Percentiles rank a stretch among this genome's conserved stretches.
Conservation (phyloP, 441 rosid species). For the Capsella rubella region DNA sequence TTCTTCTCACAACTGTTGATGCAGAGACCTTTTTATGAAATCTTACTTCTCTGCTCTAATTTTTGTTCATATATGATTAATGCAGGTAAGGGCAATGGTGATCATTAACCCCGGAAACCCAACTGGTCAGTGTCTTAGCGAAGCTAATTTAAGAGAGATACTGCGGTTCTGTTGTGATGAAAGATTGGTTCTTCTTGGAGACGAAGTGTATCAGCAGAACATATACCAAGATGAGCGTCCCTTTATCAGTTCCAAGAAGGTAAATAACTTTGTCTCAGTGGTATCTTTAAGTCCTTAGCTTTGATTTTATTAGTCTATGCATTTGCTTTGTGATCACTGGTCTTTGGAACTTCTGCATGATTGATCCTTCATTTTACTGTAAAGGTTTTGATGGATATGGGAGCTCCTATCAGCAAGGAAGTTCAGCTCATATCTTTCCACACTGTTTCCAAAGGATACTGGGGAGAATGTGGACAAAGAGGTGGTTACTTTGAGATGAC, state of each 20-base stretch:
- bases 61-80: neutral
- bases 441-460: slow-evolving; percentile 95
- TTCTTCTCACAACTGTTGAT: slow-evolving; percentile 3
- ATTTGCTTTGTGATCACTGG: neutral
- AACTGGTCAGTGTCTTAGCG: slow-evolving; percentile 97
- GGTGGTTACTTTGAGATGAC: slow-evolving; percentile 99
- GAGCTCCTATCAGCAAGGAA: slow-evolving; percentile 80
- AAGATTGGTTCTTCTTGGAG: slow-evolving; percentile 87
- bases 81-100: slow-evolving; percentile 96
- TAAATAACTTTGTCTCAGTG: slow-evolving; percentile 35
- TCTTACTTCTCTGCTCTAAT: neutral
- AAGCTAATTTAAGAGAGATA: slow-evolving; percentile 83
- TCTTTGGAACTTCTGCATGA: slow-evolving; percentile 5
- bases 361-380: slow-evolving; percentile 26
- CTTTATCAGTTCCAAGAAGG: slow-evolving; percentile 88
- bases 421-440: slow-evolving; percentile 96
- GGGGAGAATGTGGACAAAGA: slow-evolving; percentile 99
- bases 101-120: slow-evolving; percentile 98
- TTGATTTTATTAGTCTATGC: neutral
- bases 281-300: neutral
- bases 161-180: slow-evolving; percentile 76
- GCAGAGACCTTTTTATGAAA: neutral
- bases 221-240: slow-evolving; percentile 96
- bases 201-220: slow-evolving; percentile 98
- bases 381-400: slow-evolving; percentile 95